phyloP scores from a whole-genome alignment of 345 rosid species.

The Fremontodendron californicum region DNA sequence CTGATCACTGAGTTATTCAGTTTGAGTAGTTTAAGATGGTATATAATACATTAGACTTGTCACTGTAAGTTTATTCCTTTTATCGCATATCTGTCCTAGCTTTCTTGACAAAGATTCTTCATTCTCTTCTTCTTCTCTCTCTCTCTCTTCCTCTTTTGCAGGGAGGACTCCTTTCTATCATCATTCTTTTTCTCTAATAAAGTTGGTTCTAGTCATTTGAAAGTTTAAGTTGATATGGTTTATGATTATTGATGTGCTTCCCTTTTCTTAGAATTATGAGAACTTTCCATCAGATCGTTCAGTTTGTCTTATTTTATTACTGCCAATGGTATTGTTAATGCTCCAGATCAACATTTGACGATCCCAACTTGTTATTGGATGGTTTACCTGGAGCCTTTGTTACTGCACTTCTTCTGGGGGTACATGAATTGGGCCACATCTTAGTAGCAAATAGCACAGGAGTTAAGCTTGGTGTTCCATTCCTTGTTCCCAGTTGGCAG shows the following conservation, averaged over 20 bases:
- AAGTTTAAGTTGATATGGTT: neutral
- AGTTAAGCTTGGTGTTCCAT: slow-evolving; percentile 80
- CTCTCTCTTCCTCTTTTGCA: neutral
- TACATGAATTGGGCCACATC: too few relatives aligned
- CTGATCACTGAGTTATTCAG: neutral
- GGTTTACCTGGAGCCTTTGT: too few relatives aligned
- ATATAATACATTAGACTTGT: neutral
- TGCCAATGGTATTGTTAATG: slow-evolving; percentile 2
- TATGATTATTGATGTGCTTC: neutral
- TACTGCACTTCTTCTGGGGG: too few relatives aligned
- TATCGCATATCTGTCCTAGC: neutral
- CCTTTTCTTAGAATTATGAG: neutral
- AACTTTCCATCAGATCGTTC: neutral
- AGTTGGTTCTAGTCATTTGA: neutral
- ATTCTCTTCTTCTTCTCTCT: neutral
- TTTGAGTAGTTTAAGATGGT: neutral
- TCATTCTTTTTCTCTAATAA: neutral
- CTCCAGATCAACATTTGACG: too few relatives aligned
- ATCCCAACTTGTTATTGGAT: too few relatives aligned
- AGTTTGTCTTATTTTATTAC: neutral
- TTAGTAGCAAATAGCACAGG: slow-evolving; percentile 55
- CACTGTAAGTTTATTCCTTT: neutral
- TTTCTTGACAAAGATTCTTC: neutral
- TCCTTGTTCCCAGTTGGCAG: slow-evolving; percentile 89
- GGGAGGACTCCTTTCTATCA: neutral